Percentiles rank a stretch among this genome's conserved stretches.
phyloP scores from a whole-genome alignment of 192 early-diverging fungal species.

The Chytriomyces confervae region DNA sequence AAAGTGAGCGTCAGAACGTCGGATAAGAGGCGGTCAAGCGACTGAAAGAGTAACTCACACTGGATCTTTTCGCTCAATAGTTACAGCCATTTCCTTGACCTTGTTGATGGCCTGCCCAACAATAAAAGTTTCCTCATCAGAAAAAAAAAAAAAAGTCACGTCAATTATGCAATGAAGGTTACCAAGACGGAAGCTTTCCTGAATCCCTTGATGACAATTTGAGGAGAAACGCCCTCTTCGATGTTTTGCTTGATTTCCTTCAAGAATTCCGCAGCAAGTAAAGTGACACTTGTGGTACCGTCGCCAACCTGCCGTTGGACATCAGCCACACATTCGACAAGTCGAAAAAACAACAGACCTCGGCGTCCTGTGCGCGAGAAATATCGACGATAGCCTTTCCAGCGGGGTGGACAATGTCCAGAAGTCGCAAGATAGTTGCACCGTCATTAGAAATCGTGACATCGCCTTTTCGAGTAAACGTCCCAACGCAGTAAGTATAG shows the following conservation, averaged over 20 bases:
- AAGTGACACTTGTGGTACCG: constrained; percentile 96
- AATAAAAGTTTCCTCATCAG: too few species aligned
- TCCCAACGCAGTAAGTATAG: background rate
- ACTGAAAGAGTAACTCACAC: constrained; percentile 46
- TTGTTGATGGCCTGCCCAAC: constrained; percentile 76
- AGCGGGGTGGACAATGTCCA: constrained; percentile 98
- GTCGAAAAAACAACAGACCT: constrained; percentile 50
- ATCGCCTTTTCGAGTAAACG: constrained; percentile 55
- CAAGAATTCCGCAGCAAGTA: constrained; percentile 95
- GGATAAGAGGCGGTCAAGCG: too few species aligned
- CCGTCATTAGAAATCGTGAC: constrained; percentile 99
- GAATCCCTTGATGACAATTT: constrained; percentile 95
- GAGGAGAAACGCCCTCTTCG: constrained; percentile 90
- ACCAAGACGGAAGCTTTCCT: constrained; percentile 86
- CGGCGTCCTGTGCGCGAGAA: constrained; percentile 96
- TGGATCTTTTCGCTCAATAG: constrained; percentile 80
- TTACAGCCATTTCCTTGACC: constrained; percentile 90
- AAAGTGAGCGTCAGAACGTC: background rate
- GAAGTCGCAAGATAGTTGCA: constrained; percentile 95
- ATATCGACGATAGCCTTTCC: constrained; percentile 98
- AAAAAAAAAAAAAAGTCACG: background rate
- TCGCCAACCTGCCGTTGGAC: constrained; percentile 78
- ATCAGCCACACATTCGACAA: too few species aligned
- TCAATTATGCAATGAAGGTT: background rate
- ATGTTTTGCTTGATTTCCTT: constrained; percentile 93